Conservation (phyloP, 2,329 filamentous ascomycete species). For the Penicillium sp. region DNA sequence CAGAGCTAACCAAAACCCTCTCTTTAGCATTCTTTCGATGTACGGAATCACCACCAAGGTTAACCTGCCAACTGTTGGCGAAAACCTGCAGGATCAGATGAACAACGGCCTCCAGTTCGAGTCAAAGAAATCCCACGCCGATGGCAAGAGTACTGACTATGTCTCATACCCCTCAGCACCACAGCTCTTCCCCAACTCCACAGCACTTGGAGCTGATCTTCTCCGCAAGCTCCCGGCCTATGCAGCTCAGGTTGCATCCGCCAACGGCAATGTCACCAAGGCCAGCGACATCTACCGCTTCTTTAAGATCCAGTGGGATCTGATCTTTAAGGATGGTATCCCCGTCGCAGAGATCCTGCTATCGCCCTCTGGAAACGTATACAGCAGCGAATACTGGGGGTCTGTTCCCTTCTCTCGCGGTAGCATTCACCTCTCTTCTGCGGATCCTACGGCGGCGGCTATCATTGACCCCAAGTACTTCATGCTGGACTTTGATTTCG, state of each 20-base stretch:
- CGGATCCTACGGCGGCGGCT: slow-evolving; percentile 18
- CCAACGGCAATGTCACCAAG: slow-evolving; percentile 13
- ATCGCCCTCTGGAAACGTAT: slow-evolving; percentile 12
- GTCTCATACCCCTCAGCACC: slow-evolving; percentile 18
- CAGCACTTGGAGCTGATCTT: slow-evolving; percentile 12
- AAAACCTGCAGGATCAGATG: slow-evolving; percentile 43
- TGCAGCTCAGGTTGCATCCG: slow-evolving; percentile 16
- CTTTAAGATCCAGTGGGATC: slow-evolving; percentile 24
- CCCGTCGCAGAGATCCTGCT: slow-evolving; percentile 25
- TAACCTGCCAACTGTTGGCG: slow-evolving; percentile 37
- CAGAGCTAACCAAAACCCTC: not conserved
- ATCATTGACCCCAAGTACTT: slow-evolving; percentile 28
- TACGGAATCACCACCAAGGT: slow-evolving; percentile 22
- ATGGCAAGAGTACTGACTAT: slow-evolving; percentile 6
- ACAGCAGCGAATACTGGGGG: slow-evolving; percentile 21
- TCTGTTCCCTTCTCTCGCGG: slow-evolving; percentile 29
- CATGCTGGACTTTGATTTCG: slow-evolving; percentile 23
- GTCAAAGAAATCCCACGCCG: slow-evolving; percentile 7
- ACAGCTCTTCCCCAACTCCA: slow-evolving; percentile 20
- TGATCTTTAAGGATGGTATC: slow-evolving; percentile 22
- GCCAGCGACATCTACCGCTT: slow-evolving; percentile 17
- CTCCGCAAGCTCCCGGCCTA: slow-evolving; percentile 18
- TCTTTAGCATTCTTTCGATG: slow-evolving; percentile 20
- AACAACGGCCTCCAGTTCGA: slow-evolving; percentile 17
- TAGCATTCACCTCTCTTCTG: slow-evolving; percentile 23